These are phyloP conservation scores for Lyophyllum atratum DNA, from an alignment of 768 basidiomycete genomes.

Conservation along the genomic window DNA sequence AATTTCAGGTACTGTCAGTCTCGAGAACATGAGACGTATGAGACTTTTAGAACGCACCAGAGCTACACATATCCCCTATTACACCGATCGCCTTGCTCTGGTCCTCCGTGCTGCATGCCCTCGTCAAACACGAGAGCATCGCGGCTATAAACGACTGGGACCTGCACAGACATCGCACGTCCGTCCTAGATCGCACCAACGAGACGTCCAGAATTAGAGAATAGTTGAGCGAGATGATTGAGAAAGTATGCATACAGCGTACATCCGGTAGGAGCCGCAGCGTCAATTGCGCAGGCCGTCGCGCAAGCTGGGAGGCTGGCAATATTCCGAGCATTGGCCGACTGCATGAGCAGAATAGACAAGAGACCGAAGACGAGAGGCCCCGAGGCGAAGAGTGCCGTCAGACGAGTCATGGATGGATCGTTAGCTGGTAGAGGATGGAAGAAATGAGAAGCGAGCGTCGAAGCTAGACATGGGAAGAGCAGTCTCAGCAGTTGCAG, in stretches of 20 bases:
- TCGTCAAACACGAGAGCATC: neutral
- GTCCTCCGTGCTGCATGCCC: neutral
- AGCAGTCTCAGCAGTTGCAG: neutral
- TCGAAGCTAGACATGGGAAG: neutral
- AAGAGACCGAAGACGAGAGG: neutral
- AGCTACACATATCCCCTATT: neutral
- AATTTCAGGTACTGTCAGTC: neutral
- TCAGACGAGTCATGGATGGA: constrained; percentile 6
- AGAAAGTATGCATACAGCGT: neutral
- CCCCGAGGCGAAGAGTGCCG: neutral
- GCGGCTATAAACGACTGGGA: neutral
- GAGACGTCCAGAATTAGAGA: no score
- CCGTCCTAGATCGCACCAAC: neutral
- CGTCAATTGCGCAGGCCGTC: neutral
- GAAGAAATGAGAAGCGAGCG: neutral
- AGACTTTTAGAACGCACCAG: neutral
- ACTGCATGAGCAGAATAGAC: neutral
- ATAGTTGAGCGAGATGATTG: no score
- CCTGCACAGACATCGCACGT: neutral
- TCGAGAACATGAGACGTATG: neutral
- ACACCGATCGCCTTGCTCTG: neutral
- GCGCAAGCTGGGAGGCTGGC: constrained; percentile 1
- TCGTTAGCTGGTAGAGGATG: neutral
- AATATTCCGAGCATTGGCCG: neutral
- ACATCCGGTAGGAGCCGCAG: constrained; percentile 3